These are phyloP conservation scores for Hericium coralloides DNA, from an alignment of 768 basidiomycete species.

Conservation along the genomic window DNA sequence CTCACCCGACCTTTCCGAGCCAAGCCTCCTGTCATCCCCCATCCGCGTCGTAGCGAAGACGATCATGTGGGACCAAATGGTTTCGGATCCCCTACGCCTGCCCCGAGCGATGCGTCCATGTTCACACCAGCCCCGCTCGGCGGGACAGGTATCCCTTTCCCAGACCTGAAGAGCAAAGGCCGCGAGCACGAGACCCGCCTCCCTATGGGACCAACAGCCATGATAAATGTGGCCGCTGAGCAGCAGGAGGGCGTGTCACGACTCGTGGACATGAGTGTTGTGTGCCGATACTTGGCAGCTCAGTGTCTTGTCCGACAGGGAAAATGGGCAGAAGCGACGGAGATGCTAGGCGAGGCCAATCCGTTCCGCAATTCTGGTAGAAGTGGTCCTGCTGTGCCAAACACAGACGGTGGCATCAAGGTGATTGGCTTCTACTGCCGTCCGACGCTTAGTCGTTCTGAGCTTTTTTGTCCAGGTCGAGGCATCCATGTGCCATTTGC, in stretches of 20 bases:
- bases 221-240: slow-evolving; percentile 60
- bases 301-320: slow-evolving; percentile 91
- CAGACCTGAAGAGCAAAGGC: slow-evolving; percentile 50
- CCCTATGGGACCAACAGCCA: slow-evolving; percentile 62
- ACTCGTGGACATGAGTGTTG: slow-evolving; percentile 89
- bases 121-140: background rate
- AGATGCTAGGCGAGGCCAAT: slow-evolving; percentile 89
- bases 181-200: slow-evolving; percentile 34
- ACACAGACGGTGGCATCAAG: slow-evolving; percentile 91
- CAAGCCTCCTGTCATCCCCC: slow-evolving; percentile 31
- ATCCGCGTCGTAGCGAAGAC: slow-evolving; percentile 18
- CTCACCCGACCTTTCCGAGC: slow-evolving; percentile 80
- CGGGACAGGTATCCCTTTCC: slow-evolving; percentile 8
- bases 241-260: slow-evolving; percentile 60
- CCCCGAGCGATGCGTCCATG: background rate
- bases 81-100: slow-evolving; percentile 20
- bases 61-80: slow-evolving; percentile 26
- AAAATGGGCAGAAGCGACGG: slow-evolving; percentile 85
- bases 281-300: slow-evolving; percentile 93
- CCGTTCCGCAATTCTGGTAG: slow-evolving; percentile 72
- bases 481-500: slow-evolving; percentile 93
- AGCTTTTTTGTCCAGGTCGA: slow-evolving; percentile 53
- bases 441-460: background rate
- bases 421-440: slow-evolving; percentile 30
- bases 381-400: slow-evolving; percentile 66